A percentile compares a stretch with the other conserved stretches of the same genome.
phyloP scores from a whole-genome alignment of 2,329 filamentous ascomycete species.

The Penicillium paneum region DNA sequence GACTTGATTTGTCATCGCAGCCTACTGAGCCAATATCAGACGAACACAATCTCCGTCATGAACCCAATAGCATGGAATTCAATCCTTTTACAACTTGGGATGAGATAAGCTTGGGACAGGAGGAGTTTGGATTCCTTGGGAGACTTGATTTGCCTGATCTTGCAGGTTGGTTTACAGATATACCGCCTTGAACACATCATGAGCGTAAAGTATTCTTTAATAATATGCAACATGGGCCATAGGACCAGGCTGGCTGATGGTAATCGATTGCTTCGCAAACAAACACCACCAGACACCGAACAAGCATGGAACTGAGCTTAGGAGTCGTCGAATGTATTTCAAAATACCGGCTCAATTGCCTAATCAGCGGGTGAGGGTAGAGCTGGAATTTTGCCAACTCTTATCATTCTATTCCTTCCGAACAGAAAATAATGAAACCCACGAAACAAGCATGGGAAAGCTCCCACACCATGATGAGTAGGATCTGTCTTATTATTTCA shows the following conservation, averaged over 20 bases:
- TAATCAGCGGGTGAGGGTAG: not conserved
- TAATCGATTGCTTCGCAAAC: not conserved
- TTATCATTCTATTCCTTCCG: no score
- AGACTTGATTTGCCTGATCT: constrained; percentile 24
- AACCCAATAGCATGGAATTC: not conserved
- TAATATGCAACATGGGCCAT: not conserved
- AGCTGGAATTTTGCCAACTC: not conserved
- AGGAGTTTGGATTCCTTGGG: constrained; percentile 23
- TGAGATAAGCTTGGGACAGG: constrained; percentile 19
- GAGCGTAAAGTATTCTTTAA: not conserved
- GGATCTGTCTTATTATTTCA: not conserved
- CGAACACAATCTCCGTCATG: not conserved
- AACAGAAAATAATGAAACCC: no score
- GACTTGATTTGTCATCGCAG: not conserved
- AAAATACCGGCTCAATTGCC: not conserved
- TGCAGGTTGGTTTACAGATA: constrained; percentile 22
- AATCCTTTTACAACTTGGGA: constrained; percentile 22
- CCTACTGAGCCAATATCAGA: not conserved
- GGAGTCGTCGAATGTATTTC: not conserved
- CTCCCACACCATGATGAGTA: no score
- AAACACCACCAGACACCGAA: not conserved
- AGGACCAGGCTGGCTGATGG: not conserved
- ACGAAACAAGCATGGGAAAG: not conserved
- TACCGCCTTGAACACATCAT: constrained; percentile 6
- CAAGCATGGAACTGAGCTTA: not conserved